Base-by-base conservation (phyloP, 2,329 filamentous ascomycete genomes). In the Aureobasidium sp. region DNA sequence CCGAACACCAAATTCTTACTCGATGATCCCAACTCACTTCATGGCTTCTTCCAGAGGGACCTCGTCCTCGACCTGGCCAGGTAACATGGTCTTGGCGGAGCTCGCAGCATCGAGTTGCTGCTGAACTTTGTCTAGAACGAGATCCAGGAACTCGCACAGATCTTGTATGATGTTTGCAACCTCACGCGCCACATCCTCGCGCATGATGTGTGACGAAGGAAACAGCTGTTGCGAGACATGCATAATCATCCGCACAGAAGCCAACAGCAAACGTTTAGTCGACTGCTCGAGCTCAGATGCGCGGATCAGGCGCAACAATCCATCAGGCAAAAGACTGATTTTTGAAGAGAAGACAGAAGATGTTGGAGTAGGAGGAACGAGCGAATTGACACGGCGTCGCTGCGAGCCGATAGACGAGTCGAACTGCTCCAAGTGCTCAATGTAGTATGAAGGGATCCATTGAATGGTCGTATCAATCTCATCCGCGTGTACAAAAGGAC, bases 161-260 rank as follows among this genome's bases (percentile, higher is more conserved):
- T 53, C 39, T 4, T 32, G 22, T 4, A 25, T 12, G 16, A 47
- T 53, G 24, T 16, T 35, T n/a, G 30, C 25, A 12, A 56, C 22
- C n/a, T 53, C 30, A 21, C 35, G 19, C 12, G 16, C 35, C 10
- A 53, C 40, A 24, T 53, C 40, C 14, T 47, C 40, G 10, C 40
- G 17, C 0, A 56, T 39, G 14, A 53, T 40, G 21, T 56, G 41
- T 12, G 54, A 53, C 19, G 49, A 6, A 2, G 54, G 54, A 16
- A 56, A 56, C 2, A 56, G 40, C 34, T 40, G 24, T 5, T 24
- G 29, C 4, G 49, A 35, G 3, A 53, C 24, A 21, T 53, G 11
- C 11, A 47, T 24, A 14, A 56, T 25, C 40, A 53, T 56, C n/a
- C 41, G 32, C 8, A 53, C 48, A 38, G 48, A 53, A 12, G 40